Base-by-base conservation (phyloP, 2,329 filamentous ascomycete genomes). In the Thielaviopsis populi region DNA sequence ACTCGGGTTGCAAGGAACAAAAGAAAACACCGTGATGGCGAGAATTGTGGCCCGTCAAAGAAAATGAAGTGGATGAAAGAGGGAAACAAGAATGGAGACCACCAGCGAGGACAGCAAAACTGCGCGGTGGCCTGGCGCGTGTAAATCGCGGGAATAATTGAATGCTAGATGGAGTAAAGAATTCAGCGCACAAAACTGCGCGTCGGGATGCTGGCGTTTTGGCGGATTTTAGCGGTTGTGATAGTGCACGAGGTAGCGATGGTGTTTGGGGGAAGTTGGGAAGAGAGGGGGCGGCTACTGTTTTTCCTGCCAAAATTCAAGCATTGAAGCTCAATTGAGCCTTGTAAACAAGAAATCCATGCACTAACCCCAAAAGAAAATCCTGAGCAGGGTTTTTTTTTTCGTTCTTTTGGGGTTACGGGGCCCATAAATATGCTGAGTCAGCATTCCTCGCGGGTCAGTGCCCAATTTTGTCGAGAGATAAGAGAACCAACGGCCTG, bases 231-330 rank as follows among this genome's bases (percentile, higher is more conserved):
- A 40, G 40, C 48, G 19, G 43, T 54, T 40, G 37, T 43, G 53
- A 48, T 62, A 43, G 61, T 53, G 37, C 41, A 27, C 17, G 37
- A 22, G 24, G 50, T 65, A 33, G 37, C 54, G 59, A 56, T 65
- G 63, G 61, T 65, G 63, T 65, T 65, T 62, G 63, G 60, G 63
- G 59, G 48, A 65, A 65, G 60, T 65, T 62, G 41, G 41, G 27
- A 46, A 62, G 59, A 59, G 63, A 65, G 63, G 63, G 62, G 59
- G 60, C 50, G 50, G 60, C 43, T 37, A 27, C 30, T 11, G 48
- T 62, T 62, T 62, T 65, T 59, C 59, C 48, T 50, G 59, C 40
- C 50, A 59, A 59, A 59, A 30, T 50, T 19, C 27, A 56, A 33
- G 30, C 53, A 53, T 64, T 61, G 63, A 60, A 61, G 43, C 46